Evolutionary conservation across 208 protist genomes (phyloP), one percentile per base, ranked within the genome.

Genomic region (Phytomonas francai): DNA sequence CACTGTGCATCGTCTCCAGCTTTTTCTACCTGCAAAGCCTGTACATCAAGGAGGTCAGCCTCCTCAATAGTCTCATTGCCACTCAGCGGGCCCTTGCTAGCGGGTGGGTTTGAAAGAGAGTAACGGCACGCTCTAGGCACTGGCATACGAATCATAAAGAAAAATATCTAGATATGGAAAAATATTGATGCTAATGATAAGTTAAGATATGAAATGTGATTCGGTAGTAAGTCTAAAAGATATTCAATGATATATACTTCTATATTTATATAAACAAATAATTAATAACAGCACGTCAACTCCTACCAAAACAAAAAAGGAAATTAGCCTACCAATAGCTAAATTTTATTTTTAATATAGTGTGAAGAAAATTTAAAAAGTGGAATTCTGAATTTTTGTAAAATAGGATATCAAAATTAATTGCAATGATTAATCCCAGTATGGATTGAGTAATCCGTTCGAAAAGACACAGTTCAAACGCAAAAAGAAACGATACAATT

Each of bases 31-130:
- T 83, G 67, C 3, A 79, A 39, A 28, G 85, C 85, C 65, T 84
- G 77, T 56, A 85, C 27, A 70, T 95, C 86, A 36, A 92, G 75
- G 19, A 78, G 58, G 60, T 83, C 75, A 11, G 83, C 89, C 70
- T 92, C 86, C 62, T 85, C 65, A n/a, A 60, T 45, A 0, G 82
- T 88, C 66, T 92, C 86, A 32, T 78, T 75, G 22, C 83, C 83
- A 28, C 74, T 80, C 32, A 89, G 72, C 54, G 39, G 51, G 8
- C 73, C 77, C 12, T 64, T 51, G 3, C 54, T 67, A 12, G 72
- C 77, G 0, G 81, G 75, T 36, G 74, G 76, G 57, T 80, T 61
- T 0, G 76, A 59, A 22, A 81, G 56, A 11, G 79, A 85, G 57
- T 79, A 85, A 25, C 70, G 75, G 9, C 49, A 71, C n/a, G 25